Base-by-base conservation (phyloP, 2,329 filamentous ascomycete genomes). In the Venturia carpophila region DNA sequence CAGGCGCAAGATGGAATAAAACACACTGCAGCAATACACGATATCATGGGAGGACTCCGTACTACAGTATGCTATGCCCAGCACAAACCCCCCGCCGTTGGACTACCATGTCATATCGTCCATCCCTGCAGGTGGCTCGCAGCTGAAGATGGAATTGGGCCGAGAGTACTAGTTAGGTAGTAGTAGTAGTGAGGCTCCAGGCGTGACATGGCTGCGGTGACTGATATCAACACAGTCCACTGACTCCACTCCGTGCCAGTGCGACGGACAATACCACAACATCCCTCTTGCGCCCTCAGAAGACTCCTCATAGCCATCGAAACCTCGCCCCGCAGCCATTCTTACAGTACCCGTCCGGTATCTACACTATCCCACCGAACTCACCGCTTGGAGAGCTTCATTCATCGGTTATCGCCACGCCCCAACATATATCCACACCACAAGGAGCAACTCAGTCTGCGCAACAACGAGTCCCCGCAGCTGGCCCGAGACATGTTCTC, bases 401-500 rank as follows among this genome's bases (percentile, higher is more conserved):
- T 37, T 56, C 52, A 56, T 27, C 52, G 30, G 52, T 58, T 58
- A 58, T 58, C 52, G 52, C 30, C 37, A n/a, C 27, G 30, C 52
- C 52, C 17, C 52, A 37, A 58, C 52, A 58, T 37, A 58, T 58
- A 58, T 58, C 49, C 37, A n/a, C 52, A 19, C 15, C 52, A 7
- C 19, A 34, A 58, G 52, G 30, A 58, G 10, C 52, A 37, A 17
- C 27, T 37, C 19, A 15, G 7, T n/a, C 19, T 37, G 30, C 52
- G 37, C 52, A 58, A 37, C 27, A 34, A 34, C 27, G 17, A 34
- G 27, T 37, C 15, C 15, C 52, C 7, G 15, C 17, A 37, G 37
- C 52, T 37, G 52, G 52, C 30, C 30, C 37, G 41, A 43, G 55
- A 68, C 75, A 91, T 92, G 89, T 91, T 91, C 79, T 96, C 91